Percentiles rank a stretch among this genome's conserved stretches.
These are phyloP conservation scores for Penicillium verhagenii DNA, from an alignment of 495 filamentous ascomycete species.

Conservation along the genomic window DNA sequence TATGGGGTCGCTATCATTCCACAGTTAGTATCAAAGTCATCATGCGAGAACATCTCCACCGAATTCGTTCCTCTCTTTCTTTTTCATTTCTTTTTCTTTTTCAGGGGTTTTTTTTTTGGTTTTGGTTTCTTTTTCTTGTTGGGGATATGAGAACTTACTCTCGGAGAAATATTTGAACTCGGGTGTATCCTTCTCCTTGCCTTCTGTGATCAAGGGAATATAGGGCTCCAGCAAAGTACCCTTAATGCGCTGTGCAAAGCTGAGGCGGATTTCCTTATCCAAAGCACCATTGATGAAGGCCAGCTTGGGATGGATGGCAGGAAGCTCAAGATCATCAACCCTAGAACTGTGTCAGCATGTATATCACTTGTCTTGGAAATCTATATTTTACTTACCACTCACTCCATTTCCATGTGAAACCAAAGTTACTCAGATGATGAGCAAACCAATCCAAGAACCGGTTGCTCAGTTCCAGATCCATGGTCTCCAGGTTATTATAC, in stretches of 20 bases:
- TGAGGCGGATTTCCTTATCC: conserved; percentile 96
- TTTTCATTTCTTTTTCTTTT: too few relatives aligned
- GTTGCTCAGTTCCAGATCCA: conserved; percentile 84
- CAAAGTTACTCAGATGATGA: conserved; percentile 97
- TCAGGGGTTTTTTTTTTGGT: too few relatives aligned
- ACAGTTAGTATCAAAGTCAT: background rate
- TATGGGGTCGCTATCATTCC: conserved; percentile 67
- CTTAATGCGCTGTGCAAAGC: conserved; percentile 94
- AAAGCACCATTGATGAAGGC: conserved; percentile 86
- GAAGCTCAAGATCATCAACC: conserved; percentile 78
- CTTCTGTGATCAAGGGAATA: conserved; percentile 73
- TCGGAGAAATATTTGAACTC: conserved; percentile 88
- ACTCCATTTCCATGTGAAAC: conserved; percentile 99
- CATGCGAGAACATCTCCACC: background rate
- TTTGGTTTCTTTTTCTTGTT: too few relatives aligned
- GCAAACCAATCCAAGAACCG: conserved; percentile 97
- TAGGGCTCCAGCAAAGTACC: conserved; percentile 88
- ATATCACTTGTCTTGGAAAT: background rate
- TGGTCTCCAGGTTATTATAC: conserved; percentile 72
- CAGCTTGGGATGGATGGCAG: conserved; percentile 79
- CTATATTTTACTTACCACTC: conserved; percentile 74
- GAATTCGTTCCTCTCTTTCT: too few relatives aligned
- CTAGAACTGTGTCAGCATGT: conserved; percentile 30
- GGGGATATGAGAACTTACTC: too few relatives aligned
- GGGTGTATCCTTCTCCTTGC: conserved; percentile 89